phyloP scores from a whole-genome alignment of 106 monocot species.

The Apostasia shenzhenica region DNA sequence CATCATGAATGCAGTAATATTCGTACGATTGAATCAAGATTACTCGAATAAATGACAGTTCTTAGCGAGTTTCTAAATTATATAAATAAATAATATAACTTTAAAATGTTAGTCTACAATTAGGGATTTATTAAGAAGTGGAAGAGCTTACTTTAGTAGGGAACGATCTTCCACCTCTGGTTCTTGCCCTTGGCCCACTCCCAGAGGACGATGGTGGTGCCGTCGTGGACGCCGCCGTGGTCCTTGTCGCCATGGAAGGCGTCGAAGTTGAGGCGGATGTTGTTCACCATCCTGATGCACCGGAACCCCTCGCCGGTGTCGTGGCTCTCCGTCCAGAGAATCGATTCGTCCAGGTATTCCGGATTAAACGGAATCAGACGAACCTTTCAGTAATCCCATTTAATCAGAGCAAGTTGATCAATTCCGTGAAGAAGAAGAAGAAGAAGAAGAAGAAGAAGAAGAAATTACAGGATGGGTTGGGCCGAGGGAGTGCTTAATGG shows the following conservation, averaged over 20 bases:
- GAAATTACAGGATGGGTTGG: slow-evolving; percentile 43
- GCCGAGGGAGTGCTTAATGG: slow-evolving; percentile 69
- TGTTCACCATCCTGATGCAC: slow-evolving; percentile 56
- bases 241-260: slow-evolving; percentile 52
- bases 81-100: too few relatives aligned
- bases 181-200: slow-evolving; percentile 49
- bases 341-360: slow-evolving; percentile 33
- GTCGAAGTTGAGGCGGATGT: slow-evolving; percentile 48
- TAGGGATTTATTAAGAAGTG: too few relatives aligned
- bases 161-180: slow-evolving; percentile 55
- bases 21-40: too few relatives aligned
- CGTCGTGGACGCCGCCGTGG: slow-evolving; percentile 46
- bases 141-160: slow-evolving; percentile 1
- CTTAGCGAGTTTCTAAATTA: too few relatives aligned
- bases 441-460: neutral
- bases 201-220: slow-evolving; percentile 40
- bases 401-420: neutral
- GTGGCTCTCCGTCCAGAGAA: slow-evolving; percentile 47
- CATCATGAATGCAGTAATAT: too few relatives aligned
- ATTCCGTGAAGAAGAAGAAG: neutral
- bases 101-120: too few relatives aligned
- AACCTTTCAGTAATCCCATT: slow-evolving; percentile 12
- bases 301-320: slow-evolving; percentile 37
- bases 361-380: slow-evolving; percentile 40
- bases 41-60: too few relatives aligned